A percentile compares a stretch with the other conserved stretches of the same genome.
Conservation (phyloP, 768 basidiomycete genomes). For the Termitomyces sp. region DNA sequence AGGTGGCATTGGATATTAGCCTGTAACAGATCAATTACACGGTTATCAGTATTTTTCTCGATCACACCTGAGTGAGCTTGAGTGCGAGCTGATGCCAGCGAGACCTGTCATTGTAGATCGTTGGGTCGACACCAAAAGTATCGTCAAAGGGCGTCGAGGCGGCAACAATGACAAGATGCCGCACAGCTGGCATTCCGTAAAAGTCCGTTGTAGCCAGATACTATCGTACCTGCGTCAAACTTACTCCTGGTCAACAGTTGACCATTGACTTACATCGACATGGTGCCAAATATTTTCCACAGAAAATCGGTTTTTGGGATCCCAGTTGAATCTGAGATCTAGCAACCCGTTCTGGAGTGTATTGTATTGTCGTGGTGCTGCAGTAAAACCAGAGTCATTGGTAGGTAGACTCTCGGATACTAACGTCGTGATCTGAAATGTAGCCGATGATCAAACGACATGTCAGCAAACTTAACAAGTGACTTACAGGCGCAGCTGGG, state of each 20-base stretch:
- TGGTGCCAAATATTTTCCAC: conserved; percentile 40
- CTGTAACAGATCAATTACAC: conserved; percentile 30
- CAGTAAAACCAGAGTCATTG: conserved; percentile 28
- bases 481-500: conserved; percentile 40
- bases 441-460: conserved; percentile 1
- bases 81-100: conserved; percentile 43
- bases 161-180: conserved; percentile 57
- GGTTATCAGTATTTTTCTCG: conserved; percentile 6
- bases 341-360: conserved; percentile 35
- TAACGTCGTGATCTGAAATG: conserved; percentile 37
- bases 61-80: conserved; percentile 43
- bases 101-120: conserved; percentile 29
- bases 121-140: conserved; percentile 23
- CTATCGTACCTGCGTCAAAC: conserved; percentile 21
- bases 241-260: neutral
- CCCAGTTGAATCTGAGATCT: conserved; percentile 42
- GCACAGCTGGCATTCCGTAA: conserved; percentile 31
- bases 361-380: conserved; percentile 40
- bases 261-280: conserved; percentile 40
- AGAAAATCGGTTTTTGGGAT: conserved; percentile 44
- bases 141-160: conserved; percentile 43
- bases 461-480: neutral
- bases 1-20: conserved; percentile 58
- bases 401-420: conserved; percentile 46
- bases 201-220: conserved; percentile 33